phyloP scores from a whole-genome alignment of 495 filamentous ascomycete genomes.

The Schizothecium vesticola region DNA sequence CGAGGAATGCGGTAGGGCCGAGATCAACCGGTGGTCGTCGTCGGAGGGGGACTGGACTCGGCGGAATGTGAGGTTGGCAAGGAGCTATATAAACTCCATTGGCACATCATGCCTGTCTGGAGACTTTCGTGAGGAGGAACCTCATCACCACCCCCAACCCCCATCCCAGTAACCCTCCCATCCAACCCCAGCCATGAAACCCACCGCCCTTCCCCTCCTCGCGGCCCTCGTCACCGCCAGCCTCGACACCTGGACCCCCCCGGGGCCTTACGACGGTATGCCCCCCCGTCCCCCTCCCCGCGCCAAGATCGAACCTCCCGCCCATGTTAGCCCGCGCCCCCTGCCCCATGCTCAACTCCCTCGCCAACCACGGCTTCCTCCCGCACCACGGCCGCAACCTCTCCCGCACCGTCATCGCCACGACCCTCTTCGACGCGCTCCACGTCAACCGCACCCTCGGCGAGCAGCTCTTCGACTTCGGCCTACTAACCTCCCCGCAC shows the following conservation, averaged over 20 bases:
- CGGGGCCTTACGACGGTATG: background rate
- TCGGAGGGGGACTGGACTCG: no score
- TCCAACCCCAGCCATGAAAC: background rate
- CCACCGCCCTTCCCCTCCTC: background rate
- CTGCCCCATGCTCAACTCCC: constrained; percentile 38
- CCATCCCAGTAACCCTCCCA: background rate
- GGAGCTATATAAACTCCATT: background rate
- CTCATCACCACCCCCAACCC: no score
- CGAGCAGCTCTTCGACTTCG: constrained; percentile 37
- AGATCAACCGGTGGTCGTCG: background rate
- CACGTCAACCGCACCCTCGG: constrained; percentile 37
- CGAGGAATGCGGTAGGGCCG: background rate
- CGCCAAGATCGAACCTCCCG: background rate
- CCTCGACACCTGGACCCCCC: background rate
- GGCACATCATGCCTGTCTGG: background rate
- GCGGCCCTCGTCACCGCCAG: background rate
- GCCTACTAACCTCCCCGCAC: constrained; percentile 40
- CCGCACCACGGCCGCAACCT: constrained; percentile 37
- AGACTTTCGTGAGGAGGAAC: background rate
- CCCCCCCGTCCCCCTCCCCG: background rate
- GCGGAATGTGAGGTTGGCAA: background rate
- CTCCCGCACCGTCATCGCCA: constrained; percentile 25
- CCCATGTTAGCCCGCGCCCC: constrained; percentile 21
- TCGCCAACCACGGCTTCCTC: constrained; percentile 36
- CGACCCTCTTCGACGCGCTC: constrained; percentile 33